Percentiles rank a stretch among this genome's conserved stretches.
phyloP scores from a whole-genome alignment of 805 yeast genomes.

The Kuraishia cidri region DNA sequence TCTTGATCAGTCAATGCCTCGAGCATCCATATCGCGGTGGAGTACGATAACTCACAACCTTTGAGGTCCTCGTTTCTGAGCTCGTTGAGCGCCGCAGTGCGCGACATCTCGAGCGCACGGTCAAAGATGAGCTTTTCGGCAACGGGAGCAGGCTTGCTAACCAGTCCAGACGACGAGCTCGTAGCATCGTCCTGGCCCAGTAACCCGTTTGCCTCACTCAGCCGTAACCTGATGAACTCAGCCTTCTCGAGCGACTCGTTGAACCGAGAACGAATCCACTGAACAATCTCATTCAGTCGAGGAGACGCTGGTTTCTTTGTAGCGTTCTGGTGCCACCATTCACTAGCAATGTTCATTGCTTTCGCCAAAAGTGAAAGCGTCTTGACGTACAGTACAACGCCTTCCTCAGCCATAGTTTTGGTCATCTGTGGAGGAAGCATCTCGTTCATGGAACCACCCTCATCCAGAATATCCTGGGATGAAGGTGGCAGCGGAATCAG shows the following conservation, averaged over 20 bases:
- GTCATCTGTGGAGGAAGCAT: conserved; percentile 48
- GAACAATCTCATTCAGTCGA: conserved; percentile 63
- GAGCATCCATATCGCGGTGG: conserved; percentile 93
- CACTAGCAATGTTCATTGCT: conserved; percentile 80
- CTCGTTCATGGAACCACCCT: conserved; percentile 24
- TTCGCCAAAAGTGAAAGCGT: conserved; percentile 72
- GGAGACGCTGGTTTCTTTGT: conserved; percentile 22
- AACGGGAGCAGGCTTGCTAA: conserved; percentile 28
- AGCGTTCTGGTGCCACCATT: conserved; percentile 72
- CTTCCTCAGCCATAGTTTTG: conserved; percentile 68
- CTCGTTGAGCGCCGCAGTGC: conserved; percentile 87
- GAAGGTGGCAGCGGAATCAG: conserved; percentile 69
- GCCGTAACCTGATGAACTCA: conserved; percentile 57
- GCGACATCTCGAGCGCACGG: conserved; percentile 86
- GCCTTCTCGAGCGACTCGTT: conserved; percentile 88
- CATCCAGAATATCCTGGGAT: conserved; percentile 13
- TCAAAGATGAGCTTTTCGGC: conserved; percentile 88
- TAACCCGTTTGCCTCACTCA: conserved; percentile 38
- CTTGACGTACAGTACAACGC: conserved; percentile 78
- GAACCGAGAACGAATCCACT: conserved; percentile 85
- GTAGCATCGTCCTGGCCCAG: conserved; percentile 7
- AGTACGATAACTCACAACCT: conserved; percentile 82
- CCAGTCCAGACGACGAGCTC: background rate
- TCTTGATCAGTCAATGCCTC: conserved; percentile 64
- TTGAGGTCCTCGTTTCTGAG: conserved; percentile 61